Percentiles rank a stretch among this genome's conserved stretches.
Conservation (phyloP, 441 rosid species). For the Brassica hybrid region DNA sequence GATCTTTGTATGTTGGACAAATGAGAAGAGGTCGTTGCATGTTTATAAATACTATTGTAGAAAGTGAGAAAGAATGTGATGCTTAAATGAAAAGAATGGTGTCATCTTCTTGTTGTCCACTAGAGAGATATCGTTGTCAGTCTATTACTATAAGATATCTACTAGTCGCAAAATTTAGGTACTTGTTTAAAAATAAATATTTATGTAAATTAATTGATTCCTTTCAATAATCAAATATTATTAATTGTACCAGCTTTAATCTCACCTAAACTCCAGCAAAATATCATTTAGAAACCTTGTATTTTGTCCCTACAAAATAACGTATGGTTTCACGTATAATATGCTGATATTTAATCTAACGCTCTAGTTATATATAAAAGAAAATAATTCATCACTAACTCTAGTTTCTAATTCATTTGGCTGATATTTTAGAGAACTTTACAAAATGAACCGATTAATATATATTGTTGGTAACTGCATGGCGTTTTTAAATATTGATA, state of each 20-base stretch:
- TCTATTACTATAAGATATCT: conserved; percentile 43
- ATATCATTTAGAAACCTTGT: conserved; percentile 17
- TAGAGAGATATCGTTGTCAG: conserved; percentile 28
- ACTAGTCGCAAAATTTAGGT: conserved; percentile 25
- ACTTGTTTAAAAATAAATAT: not conserved
- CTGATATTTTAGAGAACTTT: not conserved
- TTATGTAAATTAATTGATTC: conserved; percentile 19
- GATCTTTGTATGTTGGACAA: conserved; percentile 14
- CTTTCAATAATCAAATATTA: conserved; percentile 23
- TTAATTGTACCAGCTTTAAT: conserved; percentile 20
- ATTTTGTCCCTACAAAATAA: not conserved
- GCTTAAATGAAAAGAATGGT: conserved; percentile 40
- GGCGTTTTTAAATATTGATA: not conserved
- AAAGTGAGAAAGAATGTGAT: conserved; percentile 33
- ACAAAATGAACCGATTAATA: not conserved
- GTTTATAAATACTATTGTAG: conserved; percentile 29
- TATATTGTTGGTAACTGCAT: not conserved
- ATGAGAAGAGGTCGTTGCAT: conserved; percentile 29
- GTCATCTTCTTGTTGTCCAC: conserved; percentile 43
- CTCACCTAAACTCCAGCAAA: conserved; percentile 36
- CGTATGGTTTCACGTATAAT: not conserved
- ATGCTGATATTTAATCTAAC: not conserved
- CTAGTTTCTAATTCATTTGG: not conserved
- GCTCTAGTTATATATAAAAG: not conserved
- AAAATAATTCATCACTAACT: not conserved